Percentiles rank a stretch among this genome's conserved stretches.
phyloP scores from a whole-genome alignment of 805 yeast genomes.

The Ogataea sp. region DNA sequence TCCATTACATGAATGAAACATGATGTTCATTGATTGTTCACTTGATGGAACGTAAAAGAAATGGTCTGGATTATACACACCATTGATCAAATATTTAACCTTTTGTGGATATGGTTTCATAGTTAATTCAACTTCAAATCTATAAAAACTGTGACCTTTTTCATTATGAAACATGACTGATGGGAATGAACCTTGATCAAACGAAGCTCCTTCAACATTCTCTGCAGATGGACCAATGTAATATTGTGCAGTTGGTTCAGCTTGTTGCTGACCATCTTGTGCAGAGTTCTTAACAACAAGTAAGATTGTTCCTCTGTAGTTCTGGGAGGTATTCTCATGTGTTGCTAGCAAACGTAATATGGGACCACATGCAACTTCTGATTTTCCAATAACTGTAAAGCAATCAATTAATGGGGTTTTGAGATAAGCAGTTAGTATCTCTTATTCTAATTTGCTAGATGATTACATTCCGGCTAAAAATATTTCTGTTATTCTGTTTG shows the following conservation, averaged over 20 bases:
- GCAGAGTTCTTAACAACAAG: slow-evolving; percentile 43
- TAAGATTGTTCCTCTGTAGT: slow-evolving; percentile 64
- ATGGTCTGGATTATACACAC: slow-evolving; percentile 29
- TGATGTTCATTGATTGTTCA: slow-evolving; percentile 65
- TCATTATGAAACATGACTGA: slow-evolving; percentile 35
- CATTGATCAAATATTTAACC: slow-evolving; percentile 55
- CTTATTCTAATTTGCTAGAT: too few relatives aligned
- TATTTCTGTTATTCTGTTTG: too few relatives aligned
- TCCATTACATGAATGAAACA: slow-evolving; percentile 88
- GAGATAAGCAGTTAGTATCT: slow-evolving; percentile 1
- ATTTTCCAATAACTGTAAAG: slow-evolving; percentile 18
- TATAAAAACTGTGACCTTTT: slow-evolving; percentile 49
- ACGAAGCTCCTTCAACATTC: too few relatives aligned
- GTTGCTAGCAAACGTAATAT: slow-evolving; percentile 60
- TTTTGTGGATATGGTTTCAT: slow-evolving; percentile 47
- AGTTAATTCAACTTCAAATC: slow-evolving; percentile 50
- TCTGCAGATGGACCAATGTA: slow-evolving; percentile 2
- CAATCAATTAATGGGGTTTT: background rate
- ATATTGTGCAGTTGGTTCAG: slow-evolving; percentile 8
- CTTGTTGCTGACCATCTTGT: background rate
- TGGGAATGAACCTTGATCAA: slow-evolving; percentile 36
- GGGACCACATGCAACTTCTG: slow-evolving; percentile 71
- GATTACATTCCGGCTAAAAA: too few relatives aligned
- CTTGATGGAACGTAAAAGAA: slow-evolving; percentile 64
- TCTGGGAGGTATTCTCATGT: slow-evolving; percentile 35